Evolutionary conservation across 192 early-diverging fungal genomes (phyloP), one percentile per base, ranked within the genome.

Genomic region (Umbelopsis sp.): DNA sequence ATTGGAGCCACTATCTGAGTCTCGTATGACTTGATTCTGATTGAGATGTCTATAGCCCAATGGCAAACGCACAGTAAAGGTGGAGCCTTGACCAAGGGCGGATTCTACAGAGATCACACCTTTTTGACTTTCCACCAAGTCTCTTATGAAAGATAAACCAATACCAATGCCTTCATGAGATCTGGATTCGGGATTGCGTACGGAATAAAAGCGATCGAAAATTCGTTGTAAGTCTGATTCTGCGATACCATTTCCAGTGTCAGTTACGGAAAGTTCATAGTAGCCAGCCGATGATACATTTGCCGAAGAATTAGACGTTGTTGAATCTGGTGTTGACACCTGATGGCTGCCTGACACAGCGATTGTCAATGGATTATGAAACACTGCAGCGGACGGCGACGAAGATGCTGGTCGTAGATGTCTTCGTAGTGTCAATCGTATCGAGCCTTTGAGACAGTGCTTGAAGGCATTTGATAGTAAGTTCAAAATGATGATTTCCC

Each of bases 141-240:
- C 86, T 47, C 80, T 81, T 21, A 84, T 80, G 3, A 89, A 58
- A 0, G 85, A 75, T 9, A 90, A 61, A 4, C 88, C 88, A 35
- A 90, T 90, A 3, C 88, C 88, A 5, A 80, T 85, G 9, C 88
- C 88, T 74, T 87, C 86, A 49, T 85, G 80, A 22, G 79, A 82
- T 13, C 88, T 75, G 2, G 85, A 83, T 50, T 81, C 81, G 13
- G 71, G 73, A 45, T 76, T 80, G 48, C 88, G 84, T n/a, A 88
- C 78, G 6, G 85, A 78, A 67, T 90, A 82, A 71, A 90, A 90
- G 11, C 85, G 78, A n/a, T 84, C 82, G 71, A 90, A 88, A 3
- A 90, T 74, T 0, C 77, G 75, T 4, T 52, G 66, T 11, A 87
- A 18, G 20, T 90, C 71, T 6, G 82, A 74, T 8, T 64, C 11